A percentile compares a stretch with the other conserved stretches of the same genome.
Evolutionary conservation across 225 moss, liverwort and hornwort genomes (phyloP).

Genomic region (Physcomitrellopsis africana): DNA sequence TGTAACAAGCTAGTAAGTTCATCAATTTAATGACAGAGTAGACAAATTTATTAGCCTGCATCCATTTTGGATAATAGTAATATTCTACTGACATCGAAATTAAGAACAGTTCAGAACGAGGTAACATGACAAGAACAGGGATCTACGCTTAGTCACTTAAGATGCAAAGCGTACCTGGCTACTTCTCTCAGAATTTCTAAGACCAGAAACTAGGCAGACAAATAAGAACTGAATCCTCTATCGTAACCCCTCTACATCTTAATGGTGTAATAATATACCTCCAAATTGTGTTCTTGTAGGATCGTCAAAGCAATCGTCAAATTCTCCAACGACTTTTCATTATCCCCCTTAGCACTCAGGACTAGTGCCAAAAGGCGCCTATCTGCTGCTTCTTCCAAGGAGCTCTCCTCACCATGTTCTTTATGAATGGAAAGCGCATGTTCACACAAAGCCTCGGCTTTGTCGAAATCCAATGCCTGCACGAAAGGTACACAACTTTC

Average conservation of each 20-base stretch:
- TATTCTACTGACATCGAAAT: too few relatives aligned
- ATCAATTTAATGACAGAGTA: background rate
- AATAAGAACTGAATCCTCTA: constrained; percentile 15
- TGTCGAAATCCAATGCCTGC: constrained; percentile 96
- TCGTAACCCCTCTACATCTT: background rate
- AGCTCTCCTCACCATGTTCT: constrained; percentile 64
- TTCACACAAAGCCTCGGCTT: constrained; percentile 85
- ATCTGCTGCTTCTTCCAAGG: constrained; percentile 94
- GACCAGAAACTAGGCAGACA: background rate
- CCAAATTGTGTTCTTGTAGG: constrained; percentile 54
- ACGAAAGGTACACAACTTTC: background rate
- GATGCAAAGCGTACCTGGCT: too few relatives aligned
- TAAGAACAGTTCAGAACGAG: too few relatives aligned
- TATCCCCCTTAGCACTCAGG: constrained; percentile 86
- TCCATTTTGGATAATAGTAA: background rate
- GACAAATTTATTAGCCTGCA: background rate
- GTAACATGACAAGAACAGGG: too few relatives aligned
- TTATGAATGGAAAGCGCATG: constrained; percentile 85
- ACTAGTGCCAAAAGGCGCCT: constrained; percentile 85
- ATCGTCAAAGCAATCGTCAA: constrained; percentile 59
- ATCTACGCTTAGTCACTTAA: too few relatives aligned
- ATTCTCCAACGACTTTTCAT: constrained; percentile 87
- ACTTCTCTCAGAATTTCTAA: constrained; percentile 8
- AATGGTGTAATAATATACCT: constrained; percentile 39
- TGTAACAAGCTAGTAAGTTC: background rate